Evolutionary conservation across 352 stramenopile species (phyloP).

Genomic region (Phytophthora podocarpi): DNA sequence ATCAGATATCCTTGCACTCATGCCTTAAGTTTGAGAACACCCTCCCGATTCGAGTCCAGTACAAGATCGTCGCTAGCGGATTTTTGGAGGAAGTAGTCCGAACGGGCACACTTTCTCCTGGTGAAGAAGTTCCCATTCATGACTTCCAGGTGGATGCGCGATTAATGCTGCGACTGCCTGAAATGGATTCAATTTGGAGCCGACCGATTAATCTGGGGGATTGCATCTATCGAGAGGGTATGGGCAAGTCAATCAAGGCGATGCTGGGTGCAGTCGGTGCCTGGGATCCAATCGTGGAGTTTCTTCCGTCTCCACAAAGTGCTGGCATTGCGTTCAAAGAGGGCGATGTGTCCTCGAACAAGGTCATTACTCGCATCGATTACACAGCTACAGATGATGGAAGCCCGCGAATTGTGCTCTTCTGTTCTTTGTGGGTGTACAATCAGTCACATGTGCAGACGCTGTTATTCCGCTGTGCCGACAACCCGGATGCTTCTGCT

Average conservation of each 20-base stretch:
- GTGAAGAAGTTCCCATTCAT: conserved; percentile 83
- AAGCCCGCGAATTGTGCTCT: conserved; percentile 84
- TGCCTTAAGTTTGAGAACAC: conserved; percentile 90
- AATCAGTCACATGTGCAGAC: conserved; percentile 89
- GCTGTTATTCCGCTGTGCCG: conserved; percentile 75
- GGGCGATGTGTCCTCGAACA: conserved; percentile 65
- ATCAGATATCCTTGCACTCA: conserved; percentile 85
- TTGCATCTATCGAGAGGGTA: conserved; percentile 83
- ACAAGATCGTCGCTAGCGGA: conserved; percentile 59
- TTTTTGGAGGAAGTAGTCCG: conserved; percentile 42
- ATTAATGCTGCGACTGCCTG: conserved; percentile 73
- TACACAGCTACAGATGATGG: conserved; percentile 85
- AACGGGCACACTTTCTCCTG: conserved; percentile 75
- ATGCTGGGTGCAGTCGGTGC: conserved; percentile 57
- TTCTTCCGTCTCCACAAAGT: conserved; percentile 60
- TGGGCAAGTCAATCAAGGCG: conserved; percentile 67
- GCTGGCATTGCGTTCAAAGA: conserved; percentile 68
- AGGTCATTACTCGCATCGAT: conserved; percentile 77
- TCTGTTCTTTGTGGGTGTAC: conserved; percentile 89
- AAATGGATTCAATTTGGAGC: conserved; percentile 89
- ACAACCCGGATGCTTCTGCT: conserved; percentile 48
- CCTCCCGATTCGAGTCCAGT: conserved; percentile 85
- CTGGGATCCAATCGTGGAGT: conserved; percentile 78
- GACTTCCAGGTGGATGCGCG: conserved; percentile 82
- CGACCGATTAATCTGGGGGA: conserved; percentile 69